Evolutionary conservation across 2,329 filamentous ascomycete genomes (phyloP), one percentile per base, ranked within the genome.

Genomic region (Penicillium capsulatum): DNA sequence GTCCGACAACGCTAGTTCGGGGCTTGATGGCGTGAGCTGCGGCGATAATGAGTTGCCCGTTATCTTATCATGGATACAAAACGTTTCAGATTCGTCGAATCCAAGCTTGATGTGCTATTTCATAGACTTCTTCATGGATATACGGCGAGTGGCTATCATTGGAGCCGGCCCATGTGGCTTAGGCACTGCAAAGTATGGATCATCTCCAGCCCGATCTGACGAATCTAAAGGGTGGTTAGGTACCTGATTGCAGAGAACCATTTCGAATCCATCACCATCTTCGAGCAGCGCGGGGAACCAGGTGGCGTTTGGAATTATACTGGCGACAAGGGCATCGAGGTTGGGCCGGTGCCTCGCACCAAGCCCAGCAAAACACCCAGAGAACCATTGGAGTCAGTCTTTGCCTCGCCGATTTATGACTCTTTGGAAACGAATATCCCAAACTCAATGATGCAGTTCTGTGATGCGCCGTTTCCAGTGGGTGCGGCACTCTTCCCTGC

Each of bases 231-330:
- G 2, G 11, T 31, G 13, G 7, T 15, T 17, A 27, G 3, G 7
- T 44, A 44, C 24, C 38, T 44, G 13, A 14, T 41, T 13, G 42
- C 42, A 0, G 42, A 44, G n/a, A 8, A 32, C 2, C 36, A 41
- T 6, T 44, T 44, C 14, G 27, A 34, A 16, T 31, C 13, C 2
- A 29, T 40, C 29, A 36, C 38, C 4, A 31, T 44, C 0, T 44
- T 44, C 17, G 42, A 44, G n/a, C 38, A 44, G 19, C 37, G 42
- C 17, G 34, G 41, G 7, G 14, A 31, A 17, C 34, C 42, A 9
- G 42, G 42, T 0, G 42, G 42, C 24, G 34, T 44, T 1, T 44
- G 42, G 42, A 44, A 44, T 20, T 44, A 44, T 16, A 44, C 42
- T 14, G 34, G 42, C 4, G 33, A 44, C 17, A 3, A 34, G 19